These are phyloP conservation scores for Otatea glauca DNA, from an alignment of 176 grass and related monocot genomes.

Conservation along the genomic window DNA sequence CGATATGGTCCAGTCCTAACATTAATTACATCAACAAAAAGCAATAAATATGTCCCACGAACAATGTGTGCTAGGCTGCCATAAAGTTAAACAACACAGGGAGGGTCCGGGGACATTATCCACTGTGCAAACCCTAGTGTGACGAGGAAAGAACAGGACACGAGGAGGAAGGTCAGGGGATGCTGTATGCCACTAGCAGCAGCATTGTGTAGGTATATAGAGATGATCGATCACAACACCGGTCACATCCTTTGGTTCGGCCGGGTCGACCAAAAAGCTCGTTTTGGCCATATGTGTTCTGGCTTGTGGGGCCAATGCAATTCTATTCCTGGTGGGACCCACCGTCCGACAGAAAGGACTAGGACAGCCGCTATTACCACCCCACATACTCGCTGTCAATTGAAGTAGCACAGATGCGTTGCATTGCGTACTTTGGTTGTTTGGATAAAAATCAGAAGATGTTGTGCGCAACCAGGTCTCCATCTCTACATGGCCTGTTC, in stretches of 20 bases:
- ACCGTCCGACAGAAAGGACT: slow-evolving; percentile 40
- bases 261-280: slow-evolving; percentile 23
- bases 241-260: not conserved
- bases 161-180: slow-evolving; percentile 23
- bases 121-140: slow-evolving; percentile 32
- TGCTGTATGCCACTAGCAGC: not conserved
- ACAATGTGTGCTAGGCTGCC: not conserved
- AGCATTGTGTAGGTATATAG: not conserved
- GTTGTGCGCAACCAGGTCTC: too few species aligned
- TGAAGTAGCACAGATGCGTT: not conserved
- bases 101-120: not conserved
- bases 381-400: slow-evolving; percentile 26
- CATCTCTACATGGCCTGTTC: too few species aligned
- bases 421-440: not conserved
- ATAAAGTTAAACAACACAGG: not conserved
- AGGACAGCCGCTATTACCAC: slow-evolving; percentile 34
- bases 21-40: not conserved
- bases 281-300: slow-evolving; percentile 26
- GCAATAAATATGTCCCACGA: not conserved
- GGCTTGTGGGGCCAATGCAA: not conserved
- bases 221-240: not conserved
- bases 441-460: not conserved
- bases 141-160: slow-evolving; percentile 49
- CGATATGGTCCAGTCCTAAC: not conserved
- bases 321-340: not conserved